Evolutionary conservation across 2,329 filamentous ascomycete species (phyloP).

Genomic region (Sporothrix pallida): DNA sequence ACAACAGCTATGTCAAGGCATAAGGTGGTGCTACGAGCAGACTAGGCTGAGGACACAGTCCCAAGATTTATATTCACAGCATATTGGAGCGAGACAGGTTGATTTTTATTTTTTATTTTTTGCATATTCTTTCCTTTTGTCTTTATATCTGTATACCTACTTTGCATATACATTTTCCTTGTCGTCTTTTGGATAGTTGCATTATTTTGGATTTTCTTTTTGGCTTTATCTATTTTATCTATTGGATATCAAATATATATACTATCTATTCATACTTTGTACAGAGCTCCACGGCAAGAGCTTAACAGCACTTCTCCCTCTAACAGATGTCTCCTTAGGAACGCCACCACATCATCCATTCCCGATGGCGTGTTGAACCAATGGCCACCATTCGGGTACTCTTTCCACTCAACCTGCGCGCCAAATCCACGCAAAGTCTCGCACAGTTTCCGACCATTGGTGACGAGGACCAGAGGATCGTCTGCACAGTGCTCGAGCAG

Average conservation of each 20-base stretch:
- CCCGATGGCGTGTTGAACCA: conserved; percentile 53
- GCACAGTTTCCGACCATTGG: conserved; percentile 46
- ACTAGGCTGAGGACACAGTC: too few relatives aligned
- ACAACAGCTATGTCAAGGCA: conserved; percentile 29
- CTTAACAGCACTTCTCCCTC: background rate
- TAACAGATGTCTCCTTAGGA: conserved; percentile 10
- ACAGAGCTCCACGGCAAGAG: background rate
- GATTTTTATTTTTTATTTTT: background rate
- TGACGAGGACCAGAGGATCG: conserved; percentile 50
- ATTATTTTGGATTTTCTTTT: background rate
- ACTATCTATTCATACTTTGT: background rate
- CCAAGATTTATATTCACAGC: background rate
- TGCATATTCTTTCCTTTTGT: background rate
- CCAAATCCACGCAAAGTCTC: conserved; percentile 48
- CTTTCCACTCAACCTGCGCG: conserved; percentile 48
- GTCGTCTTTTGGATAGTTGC: conserved; percentile 4
- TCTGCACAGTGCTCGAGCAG: conserved; percentile 53
- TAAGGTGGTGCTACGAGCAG: conserved; percentile 18
- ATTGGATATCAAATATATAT: background rate
- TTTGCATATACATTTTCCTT: background rate
- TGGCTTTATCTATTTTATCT: background rate
- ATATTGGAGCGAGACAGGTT: conserved; percentile 21
- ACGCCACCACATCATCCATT: conserved; percentile 47
- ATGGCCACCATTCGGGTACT: conserved; percentile 52
- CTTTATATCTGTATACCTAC: conserved; percentile 2